Evolutionary conservation across 202 grass and related monocot genomes (phyloP).

Genomic region (Brachypodium distachyon): DNA sequence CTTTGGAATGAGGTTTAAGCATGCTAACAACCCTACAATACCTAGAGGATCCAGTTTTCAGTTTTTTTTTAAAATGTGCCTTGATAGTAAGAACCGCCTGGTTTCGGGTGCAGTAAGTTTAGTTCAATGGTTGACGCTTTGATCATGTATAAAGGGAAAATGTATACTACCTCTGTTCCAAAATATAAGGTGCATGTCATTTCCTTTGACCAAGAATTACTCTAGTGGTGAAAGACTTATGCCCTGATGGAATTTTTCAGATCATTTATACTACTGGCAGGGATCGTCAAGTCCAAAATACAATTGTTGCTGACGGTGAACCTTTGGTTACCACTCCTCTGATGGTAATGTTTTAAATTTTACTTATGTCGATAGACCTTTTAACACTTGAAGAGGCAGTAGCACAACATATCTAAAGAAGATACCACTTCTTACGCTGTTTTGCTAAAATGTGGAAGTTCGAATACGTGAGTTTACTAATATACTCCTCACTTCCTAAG

Average conservation of each 20-base stretch:
- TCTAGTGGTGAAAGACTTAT: slow-evolving; percentile 5
- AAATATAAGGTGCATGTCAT: too few species aligned
- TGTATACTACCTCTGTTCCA: too few species aligned
- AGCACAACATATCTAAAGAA: not conserved
- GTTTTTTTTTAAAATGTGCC: too few species aligned
- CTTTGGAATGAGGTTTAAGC: not conserved
- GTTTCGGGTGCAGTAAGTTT: not conserved
- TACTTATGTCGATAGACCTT: not conserved
- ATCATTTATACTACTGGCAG: slow-evolving; percentile 84
- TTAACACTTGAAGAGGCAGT: not conserved
- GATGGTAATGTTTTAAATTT: slow-evolving; percentile 60
- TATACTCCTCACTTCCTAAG: not conserved
- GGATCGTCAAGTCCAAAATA: slow-evolving; percentile 73
- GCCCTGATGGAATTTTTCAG: slow-evolving; percentile 34
- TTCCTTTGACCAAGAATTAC: too few species aligned
- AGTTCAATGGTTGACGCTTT: not conserved
- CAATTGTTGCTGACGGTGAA: slow-evolving; percentile 56
- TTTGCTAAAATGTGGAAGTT: not conserved
- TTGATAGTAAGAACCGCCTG: not conserved
- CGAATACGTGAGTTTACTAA: not conserved
- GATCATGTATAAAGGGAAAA: not conserved
- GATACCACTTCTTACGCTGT: not conserved
- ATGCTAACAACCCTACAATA: not conserved
- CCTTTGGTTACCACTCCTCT: slow-evolving; percentile 62
- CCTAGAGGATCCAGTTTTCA: too few species aligned